These are phyloP conservation scores for Picea abies DNA, from an alignment of 83 land plant genomes.

Conservation along the genomic window DNA sequence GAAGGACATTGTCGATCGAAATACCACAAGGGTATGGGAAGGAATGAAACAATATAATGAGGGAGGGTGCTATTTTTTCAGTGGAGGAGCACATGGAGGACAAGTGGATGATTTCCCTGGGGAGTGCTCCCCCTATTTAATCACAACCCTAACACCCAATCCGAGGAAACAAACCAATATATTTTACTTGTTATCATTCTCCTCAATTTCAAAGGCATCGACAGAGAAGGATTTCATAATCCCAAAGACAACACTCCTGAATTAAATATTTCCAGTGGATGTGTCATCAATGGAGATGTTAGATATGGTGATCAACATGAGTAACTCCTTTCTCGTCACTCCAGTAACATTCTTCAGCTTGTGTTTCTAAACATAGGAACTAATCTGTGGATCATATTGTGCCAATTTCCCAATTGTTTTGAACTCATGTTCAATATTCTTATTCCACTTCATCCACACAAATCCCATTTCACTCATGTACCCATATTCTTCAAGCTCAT, in stretches of 20 bases:
- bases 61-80: too few relatives aligned
- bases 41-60: too few relatives aligned
- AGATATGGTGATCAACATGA: conserved; percentile 56
- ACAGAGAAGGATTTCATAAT: conserved; percentile 37
- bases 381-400: conserved; percentile 51
- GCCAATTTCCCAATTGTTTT: conserved; percentile 45
- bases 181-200: background rate
- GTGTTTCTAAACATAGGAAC: conserved; percentile 41
- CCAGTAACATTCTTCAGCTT: conserved; percentile 71
- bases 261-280: conserved; percentile 26
- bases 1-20: too few relatives aligned
- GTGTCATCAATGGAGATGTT: conserved; percentile 53
- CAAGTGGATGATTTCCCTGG: too few relatives aligned
- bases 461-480: conserved; percentile 58
- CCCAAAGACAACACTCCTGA: conserved; percentile 46
- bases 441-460: conserved; percentile 74
- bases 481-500: conserved; percentile 65
- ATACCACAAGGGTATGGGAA: too few relatives aligned
- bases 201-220: conserved; percentile 39
- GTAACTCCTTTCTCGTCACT: conserved; percentile 73
- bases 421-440: conserved; percentile 61
- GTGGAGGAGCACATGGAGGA: too few relatives aligned
- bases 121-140: too few relatives aligned
- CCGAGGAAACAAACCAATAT: too few relatives aligned
- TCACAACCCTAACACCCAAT: too few relatives aligned